A percentile compares a stretch with the other conserved stretches of the same genome.
Conservation (phyloP, 345 rosid genomes). For the Populus nigra region DNA sequence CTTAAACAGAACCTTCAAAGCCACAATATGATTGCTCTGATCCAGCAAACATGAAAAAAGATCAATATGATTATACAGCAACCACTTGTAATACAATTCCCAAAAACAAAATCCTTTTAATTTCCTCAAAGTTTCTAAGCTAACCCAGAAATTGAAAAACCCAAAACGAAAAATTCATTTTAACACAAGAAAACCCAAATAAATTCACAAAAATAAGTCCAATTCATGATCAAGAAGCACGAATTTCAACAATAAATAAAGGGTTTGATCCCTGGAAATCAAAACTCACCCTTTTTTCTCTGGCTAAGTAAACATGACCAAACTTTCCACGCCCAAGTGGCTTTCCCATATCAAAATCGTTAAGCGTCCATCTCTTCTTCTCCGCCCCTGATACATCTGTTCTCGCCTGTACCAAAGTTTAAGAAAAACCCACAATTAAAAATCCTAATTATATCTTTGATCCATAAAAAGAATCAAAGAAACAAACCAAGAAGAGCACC, state of each 20-base stretch:
- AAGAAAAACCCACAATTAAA: background rate
- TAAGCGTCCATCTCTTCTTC: conserved; percentile 73
- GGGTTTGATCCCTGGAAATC: background rate
- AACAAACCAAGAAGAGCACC: background rate
- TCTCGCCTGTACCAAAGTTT: conserved; percentile 39
- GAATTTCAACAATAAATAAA: background rate
- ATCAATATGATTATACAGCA: background rate
- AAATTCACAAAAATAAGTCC: background rate
- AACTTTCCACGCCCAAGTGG: conserved; percentile 96
- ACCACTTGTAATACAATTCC: background rate
- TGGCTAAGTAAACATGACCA: conserved; percentile 90
- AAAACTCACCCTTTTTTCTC: conserved; percentile 73
- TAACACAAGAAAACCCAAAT: background rate
- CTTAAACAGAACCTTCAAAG: conserved; percentile 90
- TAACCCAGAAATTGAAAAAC: background rate
- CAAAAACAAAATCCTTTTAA: too few species aligned
- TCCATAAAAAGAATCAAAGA: background rate
- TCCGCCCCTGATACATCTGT: conserved; percentile 51
- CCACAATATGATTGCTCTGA: conserved; percentile 95
- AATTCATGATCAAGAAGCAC: too few species aligned
- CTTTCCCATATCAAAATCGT: conserved; percentile 89
- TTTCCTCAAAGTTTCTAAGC: background rate
- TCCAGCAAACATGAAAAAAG: background rate
- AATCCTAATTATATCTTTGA: background rate
- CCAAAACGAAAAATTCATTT: background rate